Base-by-base conservation (phyloP, 2,329 filamentous ascomycete species). In the Thielaviopsis euricoi region DNA sequence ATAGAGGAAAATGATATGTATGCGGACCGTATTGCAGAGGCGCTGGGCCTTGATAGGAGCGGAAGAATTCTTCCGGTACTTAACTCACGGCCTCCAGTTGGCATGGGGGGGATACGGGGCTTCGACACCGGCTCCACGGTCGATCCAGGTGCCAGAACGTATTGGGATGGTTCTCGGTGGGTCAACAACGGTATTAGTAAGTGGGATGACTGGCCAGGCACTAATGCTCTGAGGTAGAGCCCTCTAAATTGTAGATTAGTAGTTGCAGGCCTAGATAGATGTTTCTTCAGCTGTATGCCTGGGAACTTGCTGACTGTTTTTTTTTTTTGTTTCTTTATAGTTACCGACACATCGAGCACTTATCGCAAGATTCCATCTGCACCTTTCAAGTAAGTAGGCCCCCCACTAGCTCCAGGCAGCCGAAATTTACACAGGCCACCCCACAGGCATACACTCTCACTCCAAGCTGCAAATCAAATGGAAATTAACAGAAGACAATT, bases 1-100 rank as follows among this genome's bases (percentile, higher is more conserved):
- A 76, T 80, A 43, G 80, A 86, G 43, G 81, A 88, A 48, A 71
- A 77, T 13, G 80, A 85, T 58, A 81, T 79, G 56, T 86, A 95
- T 66, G 81, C 86, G 64, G 78, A 79, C 48, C 81, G 89, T 26
- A 71, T 98, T 58, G 89, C 90, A 9, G 73, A 84, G 17, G 93
- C 93, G 2, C 75, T 97, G 55, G 79, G 87, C n/a, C 77, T 97
- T 61, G 83, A 95, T 66, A 82, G 81, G 52, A 74, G 79, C 29
- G 75, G 78, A 25, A 80, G 81, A 61, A 73, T 95, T 15, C 74
- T 95, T 29, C 55, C 58, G 6, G n/a, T 53, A 37, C 33, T 76
- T 77, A 33, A 60, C 37, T 37, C 55, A 17, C 43, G 52, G 2
- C 12, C 25, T n/a, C 57, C 64, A 53, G 66, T 64, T 22, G 64